Percentiles rank a stretch among this genome's conserved stretches.
Conservation (phyloP, 2,329 filamentous ascomycete species). For the Calonectria henricotiae region DNA sequence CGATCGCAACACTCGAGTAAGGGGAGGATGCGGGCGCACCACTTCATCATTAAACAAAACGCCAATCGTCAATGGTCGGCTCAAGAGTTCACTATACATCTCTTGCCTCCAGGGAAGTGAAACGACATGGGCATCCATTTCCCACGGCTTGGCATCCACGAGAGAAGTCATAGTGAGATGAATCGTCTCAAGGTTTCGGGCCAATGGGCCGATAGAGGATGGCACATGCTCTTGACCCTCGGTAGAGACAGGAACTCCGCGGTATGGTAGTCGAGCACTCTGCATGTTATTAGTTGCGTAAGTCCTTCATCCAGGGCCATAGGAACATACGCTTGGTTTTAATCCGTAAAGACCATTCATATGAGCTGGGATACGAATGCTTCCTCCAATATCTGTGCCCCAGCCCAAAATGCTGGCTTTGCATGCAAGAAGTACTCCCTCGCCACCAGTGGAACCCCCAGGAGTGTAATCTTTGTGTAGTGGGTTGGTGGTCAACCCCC, state of each 20-base stretch:
- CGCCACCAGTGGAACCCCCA: slow-evolving; percentile 52
- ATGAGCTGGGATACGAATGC: slow-evolving; percentile 51
- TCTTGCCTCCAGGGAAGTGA: slow-evolving; percentile 70
- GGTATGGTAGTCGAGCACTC: slow-evolving; percentile 73
- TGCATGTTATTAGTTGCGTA: slow-evolving; percentile 47
- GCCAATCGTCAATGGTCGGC: slow-evolving; percentile 66
- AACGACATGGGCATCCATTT: slow-evolving; percentile 68
- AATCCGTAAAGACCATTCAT: slow-evolving; percentile 49
- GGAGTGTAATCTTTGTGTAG: slow-evolving; percentile 46
- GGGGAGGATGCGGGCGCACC: slow-evolving; percentile 70
- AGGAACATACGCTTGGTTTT: slow-evolving; percentile 52
- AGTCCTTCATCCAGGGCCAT: neutral
- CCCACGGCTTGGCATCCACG: slow-evolving; percentile 67
- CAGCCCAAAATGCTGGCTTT: slow-evolving; percentile 47
- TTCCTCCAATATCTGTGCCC: slow-evolving; percentile 52
- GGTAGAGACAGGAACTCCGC: slow-evolving; percentile 73
- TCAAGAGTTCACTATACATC: slow-evolving; percentile 60
- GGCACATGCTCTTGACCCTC: slow-evolving; percentile 78
- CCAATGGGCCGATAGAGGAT: slow-evolving; percentile 75
- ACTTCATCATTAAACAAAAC: slow-evolving; percentile 69
- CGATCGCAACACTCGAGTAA: slow-evolving; percentile 63
- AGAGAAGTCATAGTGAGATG: slow-evolving; percentile 66
- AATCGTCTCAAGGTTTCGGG: slow-evolving; percentile 64
- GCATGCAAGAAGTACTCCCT: slow-evolving; percentile 43
- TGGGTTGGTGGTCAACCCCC: slow-evolving; percentile 51